Evolutionary conservation across 345 rosid genomes (phyloP).

Genomic region (Acer yangbiense): DNA sequence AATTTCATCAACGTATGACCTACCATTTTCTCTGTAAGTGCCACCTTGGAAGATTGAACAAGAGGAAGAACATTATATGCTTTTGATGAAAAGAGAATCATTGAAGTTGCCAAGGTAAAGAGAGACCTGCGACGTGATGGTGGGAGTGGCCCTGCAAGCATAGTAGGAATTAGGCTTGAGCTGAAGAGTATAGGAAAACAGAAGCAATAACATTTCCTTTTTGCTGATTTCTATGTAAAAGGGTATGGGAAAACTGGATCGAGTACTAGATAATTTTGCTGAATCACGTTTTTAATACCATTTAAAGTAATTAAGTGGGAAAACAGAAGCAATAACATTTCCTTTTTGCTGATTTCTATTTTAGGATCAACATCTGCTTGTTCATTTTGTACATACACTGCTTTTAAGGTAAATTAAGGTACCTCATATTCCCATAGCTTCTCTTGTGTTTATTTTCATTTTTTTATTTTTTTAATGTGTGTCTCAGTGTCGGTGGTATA

Average conservation of each 20-base stretch:
- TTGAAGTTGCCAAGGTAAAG: conserved; percentile 76
- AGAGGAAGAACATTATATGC: conserved; percentile 64
- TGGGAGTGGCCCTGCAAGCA: conserved; percentile 71
- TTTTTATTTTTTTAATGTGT: neutral
- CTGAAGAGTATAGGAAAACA: conserved; percentile 8
- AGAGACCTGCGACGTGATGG: conserved; percentile 85
- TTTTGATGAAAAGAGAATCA: conserved; percentile 86
- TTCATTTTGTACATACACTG: neutral
- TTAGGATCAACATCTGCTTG: neutral
- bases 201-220: neutral
- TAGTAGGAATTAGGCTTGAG: neutral
- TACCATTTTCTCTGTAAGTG: conserved; percentile 68
- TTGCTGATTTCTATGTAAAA: conserved; percentile 1
- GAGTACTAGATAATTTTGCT: neutral
- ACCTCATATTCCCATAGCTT: neutral
- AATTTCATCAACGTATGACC: conserved; percentile 13
- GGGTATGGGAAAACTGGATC: conserved; percentile 1
- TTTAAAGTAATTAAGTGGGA: too few relatives aligned
- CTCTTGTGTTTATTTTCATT: neutral
- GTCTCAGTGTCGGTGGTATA: neutral
- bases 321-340: too few relatives aligned
- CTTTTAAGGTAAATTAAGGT: neutral
- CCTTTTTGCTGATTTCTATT: neutral
- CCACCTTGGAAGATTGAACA: conserved; percentile 49
- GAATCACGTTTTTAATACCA: neutral